A percentile compares a stretch with the other conserved stretches of the same genome.
These are phyloP conservation scores for Trichoderma lentiforme DNA, from an alignment of 2,329 filamentous ascomycete genomes.

Conservation along the genomic window DNA sequence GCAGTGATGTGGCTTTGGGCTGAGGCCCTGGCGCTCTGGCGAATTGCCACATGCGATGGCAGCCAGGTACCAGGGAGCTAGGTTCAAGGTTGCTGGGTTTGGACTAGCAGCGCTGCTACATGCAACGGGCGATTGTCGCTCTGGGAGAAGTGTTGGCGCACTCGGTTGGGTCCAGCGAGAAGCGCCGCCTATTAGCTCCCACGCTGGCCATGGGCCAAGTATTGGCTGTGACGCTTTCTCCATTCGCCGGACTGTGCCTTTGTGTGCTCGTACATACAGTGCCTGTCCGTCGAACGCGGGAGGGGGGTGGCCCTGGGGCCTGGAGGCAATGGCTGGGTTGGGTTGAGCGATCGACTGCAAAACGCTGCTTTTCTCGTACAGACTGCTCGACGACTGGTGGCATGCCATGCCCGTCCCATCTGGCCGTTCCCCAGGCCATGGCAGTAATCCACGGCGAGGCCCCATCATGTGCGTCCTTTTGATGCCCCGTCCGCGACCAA, in stretches of 20 bases:
- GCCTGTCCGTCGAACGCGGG: background rate
- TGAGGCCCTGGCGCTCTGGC: background rate
- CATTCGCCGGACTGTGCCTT: slow-evolving; percentile 9
- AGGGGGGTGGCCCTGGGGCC: slow-evolving; percentile 7
- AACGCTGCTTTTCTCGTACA: background rate
- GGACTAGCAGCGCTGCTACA: slow-evolving; percentile 5
- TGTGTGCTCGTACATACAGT: background rate
- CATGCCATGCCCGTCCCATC: background rate
- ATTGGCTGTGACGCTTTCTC: slow-evolving; percentile 8
- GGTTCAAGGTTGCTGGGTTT: background rate
- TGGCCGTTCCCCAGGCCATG: slow-evolving; percentile 11
- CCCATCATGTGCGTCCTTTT: slow-evolving; percentile 7
- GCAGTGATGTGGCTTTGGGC: slow-evolving; percentile 3
- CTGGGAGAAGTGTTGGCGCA: slow-evolving; percentile 16
- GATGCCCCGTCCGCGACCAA: background rate
- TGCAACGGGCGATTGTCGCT: slow-evolving; percentile 13
- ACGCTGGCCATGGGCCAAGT: background rate
- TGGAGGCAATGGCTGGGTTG: background rate
- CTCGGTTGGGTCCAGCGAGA: slow-evolving; percentile 8
- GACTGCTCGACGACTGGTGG: background rate
- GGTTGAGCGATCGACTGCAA: slow-evolving; percentile 15
- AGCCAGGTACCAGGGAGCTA: slow-evolving; percentile 16
- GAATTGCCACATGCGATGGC: slow-evolving; percentile 6
- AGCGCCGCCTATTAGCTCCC: slow-evolving; percentile 13
- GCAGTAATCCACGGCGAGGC: background rate